phyloP scores from a whole-genome alignment of 208 protist genomes.

The Angomonas desouzai region DNA sequence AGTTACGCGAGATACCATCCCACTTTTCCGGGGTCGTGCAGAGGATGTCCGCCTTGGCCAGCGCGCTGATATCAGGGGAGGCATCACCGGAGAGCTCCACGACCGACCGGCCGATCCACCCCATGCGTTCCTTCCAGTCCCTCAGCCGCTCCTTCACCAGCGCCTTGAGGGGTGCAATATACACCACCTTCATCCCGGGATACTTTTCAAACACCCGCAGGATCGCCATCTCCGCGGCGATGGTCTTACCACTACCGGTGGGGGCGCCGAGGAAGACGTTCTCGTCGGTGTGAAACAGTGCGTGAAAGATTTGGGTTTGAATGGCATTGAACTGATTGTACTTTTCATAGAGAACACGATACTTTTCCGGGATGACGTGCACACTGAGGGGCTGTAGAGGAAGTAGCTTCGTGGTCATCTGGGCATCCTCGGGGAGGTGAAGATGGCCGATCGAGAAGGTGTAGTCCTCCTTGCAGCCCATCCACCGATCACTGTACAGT shows the following conservation, averaged over 20 bases:
- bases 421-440: slow-evolving; percentile 93
- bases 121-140: slow-evolving; percentile 96
- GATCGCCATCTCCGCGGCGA: slow-evolving; percentile 98
- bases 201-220: slow-evolving; percentile 92
- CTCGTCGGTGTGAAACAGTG: slow-evolving; percentile 97
- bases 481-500: slow-evolving; percentile 95
- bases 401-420: slow-evolving; percentile 95
- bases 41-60: slow-evolving; percentile 96
- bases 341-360: slow-evolving; percentile 82
- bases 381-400: slow-evolving; percentile 93
- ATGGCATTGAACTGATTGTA: slow-evolving; percentile 99
- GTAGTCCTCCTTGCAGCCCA: slow-evolving; percentile 85
- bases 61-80: slow-evolving; percentile 91
- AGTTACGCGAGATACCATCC: slow-evolving; percentile 99
- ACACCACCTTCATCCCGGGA: slow-evolving; percentile 95
- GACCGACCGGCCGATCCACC: slow-evolving; percentile 89
- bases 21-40: slow-evolving; percentile 99
- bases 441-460: slow-evolving; percentile 94
- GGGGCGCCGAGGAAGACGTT: slow-evolving; percentile 98
- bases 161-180: slow-evolving; percentile 99
- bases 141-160: slow-evolving; percentile 98
- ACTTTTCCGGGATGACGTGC: slow-evolving; percentile 83
- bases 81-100: slow-evolving; percentile 99
- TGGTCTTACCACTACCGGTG: slow-evolving; percentile 98
- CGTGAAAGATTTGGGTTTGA: slow-evolving; percentile 99